Conservation (phyloP, 1,284 basidiomycete species). For the Ustilago crameri region DNA sequence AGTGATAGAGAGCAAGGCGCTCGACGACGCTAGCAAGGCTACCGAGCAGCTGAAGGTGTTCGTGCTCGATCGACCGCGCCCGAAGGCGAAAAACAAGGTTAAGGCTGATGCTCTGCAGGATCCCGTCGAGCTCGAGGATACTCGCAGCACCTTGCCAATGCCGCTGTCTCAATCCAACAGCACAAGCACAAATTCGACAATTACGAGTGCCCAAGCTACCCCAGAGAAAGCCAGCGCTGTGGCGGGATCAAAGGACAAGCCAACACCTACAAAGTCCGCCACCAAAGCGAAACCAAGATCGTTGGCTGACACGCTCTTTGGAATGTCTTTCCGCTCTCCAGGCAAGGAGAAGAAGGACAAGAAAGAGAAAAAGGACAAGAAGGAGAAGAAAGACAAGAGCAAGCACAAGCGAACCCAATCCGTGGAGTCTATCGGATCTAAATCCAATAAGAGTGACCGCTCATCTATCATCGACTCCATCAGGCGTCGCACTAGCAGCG, state of each 20-base stretch:
- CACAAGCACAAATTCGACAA: slow-evolving; percentile 1
- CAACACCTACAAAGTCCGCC: slow-evolving; percentile 54
- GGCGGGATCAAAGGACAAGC: slow-evolving; percentile 48
- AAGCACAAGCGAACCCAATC: slow-evolving; percentile 37
- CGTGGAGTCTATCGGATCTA: slow-evolving; percentile 29
- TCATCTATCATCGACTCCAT: slow-evolving; percentile 18
- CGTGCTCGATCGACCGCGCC: slow-evolving; percentile 52
- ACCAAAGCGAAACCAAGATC: slow-evolving; percentile 52
- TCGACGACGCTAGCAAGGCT: slow-evolving; percentile 17
- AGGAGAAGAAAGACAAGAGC: slow-evolving; percentile 43
- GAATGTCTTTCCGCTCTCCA: slow-evolving; percentile 42
- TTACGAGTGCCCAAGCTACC: slow-evolving; percentile 1
- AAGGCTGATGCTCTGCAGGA: slow-evolving; percentile 18
- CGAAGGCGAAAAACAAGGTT: slow-evolving; percentile 33
- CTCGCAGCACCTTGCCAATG: slow-evolving; percentile 45
- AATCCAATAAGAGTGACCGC: slow-evolving; percentile 28
- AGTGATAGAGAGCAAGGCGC: background rate
- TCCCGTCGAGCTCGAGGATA: slow-evolving; percentile 32
- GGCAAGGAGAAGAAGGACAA: slow-evolving; percentile 49
- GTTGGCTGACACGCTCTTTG: slow-evolving; percentile 62
- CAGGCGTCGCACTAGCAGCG: slow-evolving; percentile 14
- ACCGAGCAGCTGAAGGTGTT: slow-evolving; percentile 27
- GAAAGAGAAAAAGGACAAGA: slow-evolving; percentile 42
- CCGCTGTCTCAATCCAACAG: slow-evolving; percentile 26
- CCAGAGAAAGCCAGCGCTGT: slow-evolving; percentile 6